Conservation (phyloP, 2,329 filamentous ascomycete genomes). For the Microsporum canis region DNA sequence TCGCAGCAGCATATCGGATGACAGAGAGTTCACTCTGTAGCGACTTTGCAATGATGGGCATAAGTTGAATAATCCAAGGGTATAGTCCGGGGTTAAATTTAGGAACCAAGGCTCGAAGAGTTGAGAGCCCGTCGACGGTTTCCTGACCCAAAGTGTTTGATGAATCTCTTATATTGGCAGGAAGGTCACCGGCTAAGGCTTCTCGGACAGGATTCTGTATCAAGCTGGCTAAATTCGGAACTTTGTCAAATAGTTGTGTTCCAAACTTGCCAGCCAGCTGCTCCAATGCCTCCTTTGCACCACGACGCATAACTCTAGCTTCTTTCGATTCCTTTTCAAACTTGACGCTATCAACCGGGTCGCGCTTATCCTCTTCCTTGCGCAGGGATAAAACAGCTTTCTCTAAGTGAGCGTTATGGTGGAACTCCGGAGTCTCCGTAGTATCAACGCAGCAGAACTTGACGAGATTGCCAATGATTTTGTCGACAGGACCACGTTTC, state of each 20-base stretch:
- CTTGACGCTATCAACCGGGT: slow-evolving; percentile 80
- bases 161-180: slow-evolving; percentile 59
- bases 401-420: slow-evolving; percentile 65
- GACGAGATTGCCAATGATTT: slow-evolving; percentile 87
- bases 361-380: slow-evolving; percentile 91
- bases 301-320: slow-evolving; percentile 78
- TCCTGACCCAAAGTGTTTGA: slow-evolving; percentile 74
- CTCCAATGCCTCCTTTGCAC: slow-evolving; percentile 88
- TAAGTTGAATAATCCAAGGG: slow-evolving; percentile 66
- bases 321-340: slow-evolving; percentile 83
- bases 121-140: slow-evolving; percentile 86
- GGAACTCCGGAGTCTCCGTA: slow-evolving; percentile 91
- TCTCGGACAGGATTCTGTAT: slow-evolving; percentile 71
- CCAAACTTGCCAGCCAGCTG: slow-evolving; percentile 75
- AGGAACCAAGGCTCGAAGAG: slow-evolving; percentile 84
- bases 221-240: slow-evolving; percentile 67
- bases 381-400: slow-evolving; percentile 81
- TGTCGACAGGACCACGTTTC: slow-evolving; percentile 77
- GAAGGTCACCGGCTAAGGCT: slow-evolving; percentile 62
- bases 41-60: slow-evolving; percentile 77
- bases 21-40: slow-evolving; percentile 82
- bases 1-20: slow-evolving; percentile 90
- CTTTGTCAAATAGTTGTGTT: slow-evolving; percentile 60
- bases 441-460: slow-evolving; percentile 98
- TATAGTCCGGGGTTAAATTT: slow-evolving; percentile 67